Percentiles rank a stretch among this genome's conserved stretches.
Evolutionary conservation across 257 asterid species (phyloP).

Genomic region (Solanum chilense): DNA sequence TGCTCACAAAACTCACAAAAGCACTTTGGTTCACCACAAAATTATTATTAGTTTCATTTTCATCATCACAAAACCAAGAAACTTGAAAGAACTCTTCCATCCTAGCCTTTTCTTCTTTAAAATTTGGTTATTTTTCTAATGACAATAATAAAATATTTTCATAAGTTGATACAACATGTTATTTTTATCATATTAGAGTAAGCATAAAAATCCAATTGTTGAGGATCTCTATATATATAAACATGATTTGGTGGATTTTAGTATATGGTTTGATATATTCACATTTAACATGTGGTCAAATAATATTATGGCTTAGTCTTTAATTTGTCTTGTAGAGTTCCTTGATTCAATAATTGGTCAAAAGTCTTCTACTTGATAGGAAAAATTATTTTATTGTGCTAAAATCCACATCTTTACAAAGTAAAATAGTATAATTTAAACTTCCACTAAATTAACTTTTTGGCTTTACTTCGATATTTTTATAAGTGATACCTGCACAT

Average conservation of each 20-base stretch:
- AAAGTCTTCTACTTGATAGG: neutral
- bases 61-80: slow-evolving; percentile 6
- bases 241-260: neutral
- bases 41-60: neutral
- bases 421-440: neutral
- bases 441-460: neutral
- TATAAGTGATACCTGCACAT: neutral
- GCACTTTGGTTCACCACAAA: slow-evolving; percentile 11
- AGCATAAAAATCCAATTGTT: neutral
- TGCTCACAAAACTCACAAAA: slow-evolving; percentile 10
- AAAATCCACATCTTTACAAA: neutral
- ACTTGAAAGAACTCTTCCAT: slow-evolving; percentile 23
- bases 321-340: neutral
- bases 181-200: neutral
- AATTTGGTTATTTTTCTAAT: neutral
- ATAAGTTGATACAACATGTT: neutral
- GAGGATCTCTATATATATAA: neutral
- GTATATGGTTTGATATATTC: neutral
- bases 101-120: neutral
- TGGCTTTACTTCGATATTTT: neutral
- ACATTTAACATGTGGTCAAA: slow-evolving; percentile 17
- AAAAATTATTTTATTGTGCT: neutral
- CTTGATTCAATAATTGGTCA: neutral
- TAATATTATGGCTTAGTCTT: neutral
- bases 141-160: too few relatives aligned